phyloP scores from a whole-genome alignment of 805 yeast species.

The Candida krabiensis region DNA sequence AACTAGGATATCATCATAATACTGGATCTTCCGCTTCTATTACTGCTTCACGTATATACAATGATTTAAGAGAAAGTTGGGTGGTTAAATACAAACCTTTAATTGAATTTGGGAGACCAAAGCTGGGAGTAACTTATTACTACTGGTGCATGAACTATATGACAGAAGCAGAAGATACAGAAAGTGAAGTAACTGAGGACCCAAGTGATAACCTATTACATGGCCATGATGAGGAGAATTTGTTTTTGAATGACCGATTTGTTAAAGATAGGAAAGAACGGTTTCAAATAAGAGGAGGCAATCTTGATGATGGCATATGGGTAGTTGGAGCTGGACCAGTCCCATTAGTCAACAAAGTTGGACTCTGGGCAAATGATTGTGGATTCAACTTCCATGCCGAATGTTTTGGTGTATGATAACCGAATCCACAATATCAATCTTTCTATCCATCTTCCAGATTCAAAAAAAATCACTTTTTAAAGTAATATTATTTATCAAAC shows the following conservation, averaged over 20 bases:
- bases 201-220: constrained; percentile 21
- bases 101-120: constrained; percentile 51
- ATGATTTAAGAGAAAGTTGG: constrained; percentile 36
- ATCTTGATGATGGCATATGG: constrained; percentile 59
- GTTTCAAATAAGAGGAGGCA: constrained; percentile 27
- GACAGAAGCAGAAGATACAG: constrained; percentile 17
- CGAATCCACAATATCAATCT: no score
- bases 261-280: constrained; percentile 27
- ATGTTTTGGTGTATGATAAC: constrained; percentile 61
- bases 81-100: constrained; percentile 30
- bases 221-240: constrained; percentile 28
- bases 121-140: constrained; percentile 50
- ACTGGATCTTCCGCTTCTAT: no score
- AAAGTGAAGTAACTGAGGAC: background rate
- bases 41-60: constrained; percentile 30
- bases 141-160: constrained; percentile 53
- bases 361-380: constrained; percentile 80
- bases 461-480: no score
- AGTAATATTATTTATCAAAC: no score
- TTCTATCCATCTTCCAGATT: no score
- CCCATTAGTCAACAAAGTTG: constrained; percentile 74
- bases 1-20: no score
- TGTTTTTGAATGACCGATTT: constrained; percentile 32
- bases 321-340: constrained; percentile 89
- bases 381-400: constrained; percentile 85